Evolutionary conservation across 1,139 yeast species (phyloP).

Genomic region (Suhomyces choctaworum): DNA sequence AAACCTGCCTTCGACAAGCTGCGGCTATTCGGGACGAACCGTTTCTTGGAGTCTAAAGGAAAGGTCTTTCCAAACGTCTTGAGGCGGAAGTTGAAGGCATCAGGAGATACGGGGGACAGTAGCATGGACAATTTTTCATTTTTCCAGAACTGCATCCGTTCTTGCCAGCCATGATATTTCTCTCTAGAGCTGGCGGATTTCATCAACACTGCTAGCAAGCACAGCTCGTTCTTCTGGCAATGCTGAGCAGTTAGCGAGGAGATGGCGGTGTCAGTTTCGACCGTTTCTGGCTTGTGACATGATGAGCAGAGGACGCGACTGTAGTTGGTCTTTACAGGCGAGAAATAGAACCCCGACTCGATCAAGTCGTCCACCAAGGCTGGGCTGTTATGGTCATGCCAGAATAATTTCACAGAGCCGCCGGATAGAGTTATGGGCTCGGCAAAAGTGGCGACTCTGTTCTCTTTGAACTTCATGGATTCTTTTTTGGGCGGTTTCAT

Average conservation of each 20-base stretch:
- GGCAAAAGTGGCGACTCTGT: conserved; percentile 31
- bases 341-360: conserved; percentile 67
- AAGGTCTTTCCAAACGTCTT: conserved; percentile 55
- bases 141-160: conserved; percentile 14
- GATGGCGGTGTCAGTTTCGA: conserved; percentile 30
- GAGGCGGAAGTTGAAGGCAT: conserved; percentile 44
- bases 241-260: conserved; percentile 46
- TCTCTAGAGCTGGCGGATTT: conserved; percentile 18
- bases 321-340: conserved; percentile 51
- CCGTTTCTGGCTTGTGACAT: conserved; percentile 52
- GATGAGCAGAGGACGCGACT: conserved; percentile 59
- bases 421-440: conserved; percentile 10
- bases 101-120: conserved; percentile 31
- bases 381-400: conserved; percentile 31
- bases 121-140: conserved; percentile 13
- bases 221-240: conserved; percentile 30
- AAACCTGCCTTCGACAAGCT: conserved; percentile 55
- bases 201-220: conserved; percentile 31
- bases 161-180: conserved; percentile 9
- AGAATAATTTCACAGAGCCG: conserved; percentile 19
- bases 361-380: conserved; percentile 50
- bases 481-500: conserved; percentile 18
- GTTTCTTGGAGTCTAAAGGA: conserved; percentile 48
- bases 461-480: conserved; percentile 20
- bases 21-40: conserved; percentile 39